Conservation (phyloP, 1,139 yeast species). For the Debaryomyces singareniensis region DNA sequence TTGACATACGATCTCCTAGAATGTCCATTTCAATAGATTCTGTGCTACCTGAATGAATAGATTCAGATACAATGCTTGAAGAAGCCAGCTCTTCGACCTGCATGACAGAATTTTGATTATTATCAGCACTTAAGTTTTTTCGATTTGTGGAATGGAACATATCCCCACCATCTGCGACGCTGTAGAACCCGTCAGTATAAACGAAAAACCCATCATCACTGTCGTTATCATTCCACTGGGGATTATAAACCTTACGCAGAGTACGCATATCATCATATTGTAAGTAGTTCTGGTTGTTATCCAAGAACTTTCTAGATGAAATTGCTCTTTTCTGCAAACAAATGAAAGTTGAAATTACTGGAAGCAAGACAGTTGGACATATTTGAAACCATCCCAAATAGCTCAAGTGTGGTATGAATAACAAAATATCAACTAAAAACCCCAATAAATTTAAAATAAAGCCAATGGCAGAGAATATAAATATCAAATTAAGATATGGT, state of each 20-base stretch:
- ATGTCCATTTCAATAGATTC: too few species aligned
- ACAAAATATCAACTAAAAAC: slow-evolving; percentile 34
- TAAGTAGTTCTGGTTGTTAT: slow-evolving; percentile 21
- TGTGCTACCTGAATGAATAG: too few species aligned
- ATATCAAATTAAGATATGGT: slow-evolving; percentile 27
- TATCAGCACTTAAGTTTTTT: too few species aligned
- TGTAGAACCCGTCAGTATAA: slow-evolving; percentile 39
- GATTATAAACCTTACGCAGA: slow-evolving; percentile 14
- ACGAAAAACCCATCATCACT: slow-evolving; percentile 45
- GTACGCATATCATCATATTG: slow-evolving; percentile 34
- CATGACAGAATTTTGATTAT: too few species aligned
- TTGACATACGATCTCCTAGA: too few species aligned
- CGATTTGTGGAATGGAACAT: too few species aligned
- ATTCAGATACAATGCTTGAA: too few species aligned
- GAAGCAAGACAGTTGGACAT: slow-evolving; percentile 30
- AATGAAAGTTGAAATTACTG: slow-evolving; percentile 29
- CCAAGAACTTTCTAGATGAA: slow-evolving; percentile 31
- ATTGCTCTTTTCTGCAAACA: slow-evolving; percentile 38
- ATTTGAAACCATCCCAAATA: slow-evolving; percentile 42
- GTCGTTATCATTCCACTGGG: slow-evolving; percentile 22
- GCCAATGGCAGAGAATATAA: slow-evolving; percentile 26
- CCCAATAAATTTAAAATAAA: slow-evolving; percentile 35
- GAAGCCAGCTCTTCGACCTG: too few species aligned
- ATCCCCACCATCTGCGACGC: too few species aligned
- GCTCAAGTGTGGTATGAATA: slow-evolving; percentile 35